Conservation (phyloP, 306 rosid species). For the Astragalus membranaceus region DNA sequence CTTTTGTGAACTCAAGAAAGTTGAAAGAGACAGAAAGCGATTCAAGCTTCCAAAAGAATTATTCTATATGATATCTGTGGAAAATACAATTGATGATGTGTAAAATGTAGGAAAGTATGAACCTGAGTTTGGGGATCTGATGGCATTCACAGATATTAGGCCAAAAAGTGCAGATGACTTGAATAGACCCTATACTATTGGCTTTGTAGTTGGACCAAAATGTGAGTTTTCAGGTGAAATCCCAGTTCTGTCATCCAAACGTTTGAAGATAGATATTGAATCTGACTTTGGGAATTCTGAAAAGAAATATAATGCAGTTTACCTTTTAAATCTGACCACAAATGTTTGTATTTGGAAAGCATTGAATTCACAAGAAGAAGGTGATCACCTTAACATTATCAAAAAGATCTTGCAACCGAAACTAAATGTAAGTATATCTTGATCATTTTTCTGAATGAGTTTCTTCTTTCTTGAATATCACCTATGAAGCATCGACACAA, state of each 20-base stretch:
- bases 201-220: constrained; percentile 1
- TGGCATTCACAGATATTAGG: constrained; percentile 30
- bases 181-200: constrained; percentile 18
- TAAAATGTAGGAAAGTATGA: constrained; percentile 8
- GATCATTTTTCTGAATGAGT: too few species aligned
- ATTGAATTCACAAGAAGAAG: too few species aligned
- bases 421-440: too few species aligned
- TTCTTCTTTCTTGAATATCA: too few species aligned
- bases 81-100: not conserved
- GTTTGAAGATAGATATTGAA: too few species aligned
- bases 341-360: too few species aligned
- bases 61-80: not conserved
- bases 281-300: too few species aligned
- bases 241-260: not conserved
- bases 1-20: not conserved
- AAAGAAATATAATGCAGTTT: too few species aligned
- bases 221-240: not conserved
- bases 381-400: too few species aligned
- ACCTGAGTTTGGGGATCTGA: constrained; percentile 35
- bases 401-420: too few species aligned
- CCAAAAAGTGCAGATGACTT: constrained; percentile 30
- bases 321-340: too few species aligned
- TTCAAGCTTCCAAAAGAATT: not conserved
- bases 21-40: not conserved
- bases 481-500: too few species aligned